Conservation (phyloP, 192 early-diverging fungal genomes). For the Rhizophagus sp. region DNA sequence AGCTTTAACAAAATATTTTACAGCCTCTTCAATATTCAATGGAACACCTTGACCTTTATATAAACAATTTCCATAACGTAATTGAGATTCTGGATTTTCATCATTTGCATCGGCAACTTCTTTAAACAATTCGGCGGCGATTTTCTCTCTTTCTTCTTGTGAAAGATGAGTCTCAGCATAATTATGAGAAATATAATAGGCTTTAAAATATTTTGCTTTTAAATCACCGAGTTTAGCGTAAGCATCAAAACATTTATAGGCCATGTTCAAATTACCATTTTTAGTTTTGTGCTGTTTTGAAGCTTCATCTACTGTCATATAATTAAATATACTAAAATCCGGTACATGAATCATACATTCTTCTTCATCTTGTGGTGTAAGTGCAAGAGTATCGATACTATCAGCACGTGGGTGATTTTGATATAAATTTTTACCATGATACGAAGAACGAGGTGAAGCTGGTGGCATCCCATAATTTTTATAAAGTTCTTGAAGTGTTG, state of each 20-base stretch:
- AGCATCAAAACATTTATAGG: background rate
- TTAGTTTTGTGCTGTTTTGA: background rate
- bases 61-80: background rate
- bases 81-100: background rate
- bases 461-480: background rate
- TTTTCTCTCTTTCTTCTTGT: background rate
- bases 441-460: background rate
- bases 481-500: background rate
- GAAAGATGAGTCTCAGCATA: background rate
- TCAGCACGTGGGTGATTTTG: background rate
- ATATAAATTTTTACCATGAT: background rate
- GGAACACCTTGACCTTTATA: background rate
- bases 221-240: background rate
- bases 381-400: background rate
- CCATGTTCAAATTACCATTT: background rate
- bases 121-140: background rate
- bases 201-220: background rate
- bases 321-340: background rate
- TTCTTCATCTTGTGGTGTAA: background rate
- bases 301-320: background rate
- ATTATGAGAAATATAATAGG: background rate
- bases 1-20: background rate
- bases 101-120: background rate
- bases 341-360: background rate
- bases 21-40: background rate